Base-by-base conservation (phyloP, 2,329 filamentous ascomycete species). In the Cladophialophora bantiana region DNA sequence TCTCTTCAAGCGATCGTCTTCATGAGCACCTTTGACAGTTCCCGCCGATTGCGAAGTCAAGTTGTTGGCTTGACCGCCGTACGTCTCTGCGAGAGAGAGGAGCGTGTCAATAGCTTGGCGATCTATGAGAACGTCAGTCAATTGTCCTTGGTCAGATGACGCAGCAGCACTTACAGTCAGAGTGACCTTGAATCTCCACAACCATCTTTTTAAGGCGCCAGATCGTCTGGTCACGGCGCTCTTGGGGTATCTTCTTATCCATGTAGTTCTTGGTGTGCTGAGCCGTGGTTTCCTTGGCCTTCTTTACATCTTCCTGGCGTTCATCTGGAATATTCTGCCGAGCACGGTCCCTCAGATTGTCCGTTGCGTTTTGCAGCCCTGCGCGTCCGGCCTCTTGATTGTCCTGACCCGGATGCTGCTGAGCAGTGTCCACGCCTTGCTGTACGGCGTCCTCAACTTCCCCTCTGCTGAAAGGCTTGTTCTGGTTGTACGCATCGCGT, bases 161-260 rank as follows among this genome's bases (percentile, higher is more conserved):
- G 54, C 32, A 38, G 71, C 18, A 31, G 26, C 20, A 26, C 85
- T 78, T 79, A 88, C 86, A 99, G 75, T 99, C 94, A 66, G 92
- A 88, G 76, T 98, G 95, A 64, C 94, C 92, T 81, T 99, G 95
- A 74, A 96, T 93, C 80, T 99, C 95, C 54, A 97, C 89, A 45
- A 99, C 83, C 91, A 98, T 96, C 88, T 98, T 98, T 88, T 94
- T 99, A 72, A 99, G 81, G 42, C 95, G 91, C 86, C 89, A 97
- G 74, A 97, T 89, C 64, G 89, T 90, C 83, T 97, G 93, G 7
- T 98, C 93, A 68, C 94, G 93, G 67, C 95, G 93, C 78, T 98
- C 94, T 79, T 94, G 83, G 0, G 95, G 94, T 80, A 99, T 86
- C 85, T 98, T 99, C 75, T 89, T 86, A 73, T 88, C 85, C 63